Evolutionary conservation across 1,284 basidiomycete genomes (phyloP).

Genomic region (Butyriboletus appendiculatus): DNA sequence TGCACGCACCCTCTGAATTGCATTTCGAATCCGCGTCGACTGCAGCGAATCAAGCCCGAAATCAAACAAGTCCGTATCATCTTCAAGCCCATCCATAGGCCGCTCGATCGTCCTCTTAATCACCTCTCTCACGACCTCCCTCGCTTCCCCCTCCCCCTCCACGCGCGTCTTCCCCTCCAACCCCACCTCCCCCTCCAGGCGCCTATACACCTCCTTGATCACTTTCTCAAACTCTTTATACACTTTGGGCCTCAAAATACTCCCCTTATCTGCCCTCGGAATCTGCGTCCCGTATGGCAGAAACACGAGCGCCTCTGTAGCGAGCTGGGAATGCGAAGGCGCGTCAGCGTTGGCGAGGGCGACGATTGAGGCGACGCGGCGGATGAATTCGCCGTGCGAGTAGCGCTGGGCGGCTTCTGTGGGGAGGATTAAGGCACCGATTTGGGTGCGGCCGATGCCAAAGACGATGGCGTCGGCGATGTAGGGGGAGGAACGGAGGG

Average conservation of each 20-base stretch:
- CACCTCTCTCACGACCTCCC: constrained; percentile 11
- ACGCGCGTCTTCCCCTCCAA: constrained; percentile 36
- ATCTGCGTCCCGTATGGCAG: constrained; percentile 43
- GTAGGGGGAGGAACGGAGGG: constrained; percentile 44
- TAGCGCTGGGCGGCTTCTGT: constrained; percentile 45
- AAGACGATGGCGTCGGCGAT: constrained; percentile 56
- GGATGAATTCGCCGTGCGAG: constrained; percentile 39
- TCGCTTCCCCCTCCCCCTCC: constrained; percentile 16
- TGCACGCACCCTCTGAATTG: constrained; percentile 41
- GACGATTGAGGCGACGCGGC: constrained; percentile 49
- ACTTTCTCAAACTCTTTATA: constrained; percentile 52
- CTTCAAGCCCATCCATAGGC: constrained; percentile 25
- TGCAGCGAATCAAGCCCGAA: constrained; percentile 60
- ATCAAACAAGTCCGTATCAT: constrained; percentile 40
- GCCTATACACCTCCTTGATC: constrained; percentile 49
- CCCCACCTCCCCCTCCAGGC: constrained; percentile 44
- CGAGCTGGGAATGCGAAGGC: constrained; percentile 53
- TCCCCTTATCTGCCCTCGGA: constrained; percentile 49
- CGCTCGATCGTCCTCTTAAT: constrained; percentile 22
- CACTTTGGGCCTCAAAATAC: constrained; percentile 43
- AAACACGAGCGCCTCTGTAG: constrained; percentile 52
- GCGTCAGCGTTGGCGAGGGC: constrained; percentile 51
- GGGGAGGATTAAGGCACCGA: constrained; percentile 58
- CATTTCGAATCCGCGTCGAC: constrained; percentile 54
- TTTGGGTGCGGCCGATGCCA: constrained; percentile 52